Conservation (phyloP, 2,329 filamentous ascomycete genomes). For the Aspergillus alliaceus region DNA sequence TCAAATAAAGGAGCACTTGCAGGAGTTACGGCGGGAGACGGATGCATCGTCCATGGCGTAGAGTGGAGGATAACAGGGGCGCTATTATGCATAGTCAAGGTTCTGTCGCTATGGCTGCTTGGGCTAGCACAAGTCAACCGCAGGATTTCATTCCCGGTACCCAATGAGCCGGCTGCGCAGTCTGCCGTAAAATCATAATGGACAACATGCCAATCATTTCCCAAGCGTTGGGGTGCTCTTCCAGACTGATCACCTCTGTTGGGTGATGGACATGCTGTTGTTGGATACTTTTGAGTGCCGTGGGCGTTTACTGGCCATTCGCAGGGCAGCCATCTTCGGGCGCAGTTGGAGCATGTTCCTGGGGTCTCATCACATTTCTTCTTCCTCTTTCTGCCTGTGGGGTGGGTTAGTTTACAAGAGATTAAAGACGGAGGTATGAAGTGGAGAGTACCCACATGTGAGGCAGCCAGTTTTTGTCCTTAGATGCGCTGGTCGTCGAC, state of each 20-base stretch:
- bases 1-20: conserved; percentile 19
- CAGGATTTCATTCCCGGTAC: too few relatives aligned
- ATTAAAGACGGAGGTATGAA: neutral
- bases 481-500: conserved; percentile 25
- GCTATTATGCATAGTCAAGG: neutral
- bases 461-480: conserved; percentile 30
- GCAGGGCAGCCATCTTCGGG: conserved; percentile 13
- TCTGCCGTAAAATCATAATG: neutral
- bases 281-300: neutral
- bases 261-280: neutral
- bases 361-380: conserved; percentile 28
- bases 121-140: too few relatives aligned
- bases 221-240: neutral
- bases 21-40: conserved; percentile 1
- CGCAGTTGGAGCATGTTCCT: conserved; percentile 19
- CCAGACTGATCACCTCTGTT: neutral
- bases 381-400: conserved; percentile 21
- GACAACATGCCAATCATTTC: neutral
- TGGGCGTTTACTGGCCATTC: conserved; percentile 11
- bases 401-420: neutral
- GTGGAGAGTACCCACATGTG: conserved; percentile 19
- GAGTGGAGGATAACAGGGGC: neutral
- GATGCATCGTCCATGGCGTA: neutral
- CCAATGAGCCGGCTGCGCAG: neutral
- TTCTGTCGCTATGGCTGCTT: neutral